Conservation (phyloP, 345 rosid species). For the Eucalyptus globulus region DNA sequence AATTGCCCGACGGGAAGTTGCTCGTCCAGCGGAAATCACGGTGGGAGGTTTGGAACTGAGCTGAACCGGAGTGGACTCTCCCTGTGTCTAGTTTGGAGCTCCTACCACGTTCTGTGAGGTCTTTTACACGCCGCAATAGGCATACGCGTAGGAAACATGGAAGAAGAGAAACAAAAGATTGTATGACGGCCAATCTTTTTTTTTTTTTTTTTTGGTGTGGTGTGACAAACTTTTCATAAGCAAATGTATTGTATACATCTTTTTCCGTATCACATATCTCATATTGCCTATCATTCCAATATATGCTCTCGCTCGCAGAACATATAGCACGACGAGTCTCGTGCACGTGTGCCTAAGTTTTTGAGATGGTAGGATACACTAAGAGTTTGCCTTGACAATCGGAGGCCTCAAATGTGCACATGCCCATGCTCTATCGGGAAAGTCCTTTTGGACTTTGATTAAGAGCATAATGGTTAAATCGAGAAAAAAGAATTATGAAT, state of each 20-base stretch:
- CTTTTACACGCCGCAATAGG: not conserved
- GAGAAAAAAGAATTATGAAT: not conserved
- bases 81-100: not conserved
- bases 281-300: not conserved
- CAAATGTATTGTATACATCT: not conserved
- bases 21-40: no score
- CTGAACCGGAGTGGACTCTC: not conserved
- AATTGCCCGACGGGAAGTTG: no score
- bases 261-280: not conserved
- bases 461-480: not conserved
- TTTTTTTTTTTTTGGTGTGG: no score
- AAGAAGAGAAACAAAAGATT: not conserved
- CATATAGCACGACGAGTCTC: not conserved
- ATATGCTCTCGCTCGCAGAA: rapidly evolving
- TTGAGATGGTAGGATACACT: not conserved
- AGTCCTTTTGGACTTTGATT: not conserved
- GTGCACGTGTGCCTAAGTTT: rapidly evolving
- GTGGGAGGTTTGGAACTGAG: no score
- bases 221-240: not conserved
- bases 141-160: not conserved
- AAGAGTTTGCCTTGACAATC: not conserved
- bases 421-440: not conserved
- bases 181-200: not conserved
- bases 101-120: not conserved
- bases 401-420: not conserved